A percentile compares a stretch with the other conserved stretches of the same genome.
These are phyloP conservation scores for Sophora flavescens DNA, from an alignment of 306 rosid species.

Conservation along the genomic window DNA sequence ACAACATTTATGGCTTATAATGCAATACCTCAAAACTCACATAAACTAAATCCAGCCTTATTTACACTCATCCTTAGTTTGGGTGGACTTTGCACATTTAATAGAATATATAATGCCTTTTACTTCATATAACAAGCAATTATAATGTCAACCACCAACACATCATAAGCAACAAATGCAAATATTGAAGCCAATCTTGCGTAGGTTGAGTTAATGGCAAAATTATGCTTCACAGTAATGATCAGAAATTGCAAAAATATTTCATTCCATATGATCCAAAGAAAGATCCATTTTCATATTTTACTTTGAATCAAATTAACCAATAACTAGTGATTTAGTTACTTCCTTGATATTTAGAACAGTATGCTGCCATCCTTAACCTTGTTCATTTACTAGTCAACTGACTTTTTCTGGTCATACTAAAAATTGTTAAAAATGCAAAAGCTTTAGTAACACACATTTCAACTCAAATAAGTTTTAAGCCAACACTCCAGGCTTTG, in stretches of 20 bases:
- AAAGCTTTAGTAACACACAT: neutral
- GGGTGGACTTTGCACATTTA: neutral
- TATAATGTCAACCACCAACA: slow-evolving; percentile 3
- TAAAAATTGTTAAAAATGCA: neutral
- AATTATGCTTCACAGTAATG: neutral
- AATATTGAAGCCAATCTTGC: neutral
- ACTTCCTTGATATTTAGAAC: neutral
- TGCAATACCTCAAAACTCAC: slow-evolving; percentile 1
- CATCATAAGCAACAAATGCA: neutral
- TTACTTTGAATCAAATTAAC: slow-evolving; percentile 6
- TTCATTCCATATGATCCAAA: neutral
- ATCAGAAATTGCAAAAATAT: slow-evolving; percentile 5
- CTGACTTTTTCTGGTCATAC: slow-evolving; percentile 7
- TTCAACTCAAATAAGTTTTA: neutral
- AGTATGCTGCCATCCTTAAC: slow-evolving; percentile 2
- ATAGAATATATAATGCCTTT: slow-evolving; percentile 3
- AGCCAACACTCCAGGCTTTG: neutral
- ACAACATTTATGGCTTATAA: neutral
- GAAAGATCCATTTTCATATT: neutral
- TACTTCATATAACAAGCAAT: neutral
- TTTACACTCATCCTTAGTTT: neutral
- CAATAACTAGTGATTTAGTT: neutral
- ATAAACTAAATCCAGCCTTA: neutral
- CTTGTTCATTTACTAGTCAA: neutral
- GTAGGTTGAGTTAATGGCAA: neutral